Evolutionary conservation across 2,329 filamentous ascomycete genomes (phyloP), one percentile per base, ranked within the genome.

Genomic region (Botrytis sinoallii): DNA sequence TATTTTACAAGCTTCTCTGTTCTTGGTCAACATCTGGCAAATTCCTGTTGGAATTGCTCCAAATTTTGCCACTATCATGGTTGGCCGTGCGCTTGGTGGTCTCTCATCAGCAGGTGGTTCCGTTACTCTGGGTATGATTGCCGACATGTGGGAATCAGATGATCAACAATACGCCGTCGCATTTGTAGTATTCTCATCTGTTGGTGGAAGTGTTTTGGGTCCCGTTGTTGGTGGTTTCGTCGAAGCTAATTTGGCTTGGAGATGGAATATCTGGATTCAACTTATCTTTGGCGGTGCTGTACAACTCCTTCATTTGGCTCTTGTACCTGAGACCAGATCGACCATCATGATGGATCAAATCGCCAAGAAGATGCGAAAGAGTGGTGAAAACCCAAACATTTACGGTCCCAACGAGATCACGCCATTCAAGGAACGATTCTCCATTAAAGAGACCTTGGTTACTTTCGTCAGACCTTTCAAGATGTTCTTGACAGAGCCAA

Each of bases 241-340:
- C 29, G 88, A 94, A 81, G 82, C 88, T 46, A 89, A 89, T 77
- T 85, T 92, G 0, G 80, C 83, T 40, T 96, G 93, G 93, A 87
- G 88, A 76, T 94, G 91, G 91, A 89, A 87, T 72, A 94, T 95
- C 81, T 96, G 93, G 93, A 92, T 95, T 74, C 92, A 95, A 82
- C 87, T 95, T 76, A 94, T 95, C 77, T 90, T 95, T 71, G 93
- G 93, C 29, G 91, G 83, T 14, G 86, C 88, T 48, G 88, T 93
- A 4, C 92, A 95, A 79, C 29, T 88, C 7, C 79, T 92, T 7
- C 92, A 94, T 80, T 84, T 91, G 68, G 79, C 92, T 74, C 85
- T 89, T 12, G 93, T 96, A 1, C 93, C 93, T 1, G 93, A 96
- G 82, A 96, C 93, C 0, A 87, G 93, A 70, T 88, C 89, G 0